A percentile compares a stretch with the other conserved stretches of the same genome.
phyloP scores from a whole-genome alignment of 495 filamentous ascomycete species.

The Pseudotulostoma volvatum region DNA sequence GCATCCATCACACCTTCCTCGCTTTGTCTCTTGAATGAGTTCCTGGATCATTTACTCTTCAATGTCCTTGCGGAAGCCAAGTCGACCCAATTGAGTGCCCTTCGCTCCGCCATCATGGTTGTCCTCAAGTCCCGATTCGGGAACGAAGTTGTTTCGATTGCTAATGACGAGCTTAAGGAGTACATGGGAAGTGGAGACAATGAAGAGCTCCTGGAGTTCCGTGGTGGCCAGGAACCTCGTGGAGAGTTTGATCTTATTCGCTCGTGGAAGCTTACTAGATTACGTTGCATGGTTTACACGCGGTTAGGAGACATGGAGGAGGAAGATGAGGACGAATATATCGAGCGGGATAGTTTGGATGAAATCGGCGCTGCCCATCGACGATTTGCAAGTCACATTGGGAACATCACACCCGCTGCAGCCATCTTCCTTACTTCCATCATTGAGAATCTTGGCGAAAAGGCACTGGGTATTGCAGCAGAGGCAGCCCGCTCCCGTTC shows the following conservation, averaged over 20 bases:
- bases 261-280: constrained; percentile 78
- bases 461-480: constrained; percentile 71
- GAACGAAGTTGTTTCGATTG: constrained; percentile 68
- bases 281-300: constrained; percentile 96
- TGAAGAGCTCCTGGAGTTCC: constrained; percentile 42
- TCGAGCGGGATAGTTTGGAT: constrained; percentile 51
- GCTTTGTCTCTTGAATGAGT: constrained; percentile 70
- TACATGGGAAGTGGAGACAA: constrained; percentile 65
- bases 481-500: constrained; percentile 70
- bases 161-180: constrained; percentile 80
- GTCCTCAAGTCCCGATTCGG: constrained; percentile 80
- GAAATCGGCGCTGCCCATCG: constrained; percentile 31
- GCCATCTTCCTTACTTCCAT: constrained; percentile 93
- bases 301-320: constrained; percentile 94
- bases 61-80: constrained; percentile 67
- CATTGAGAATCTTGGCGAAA: constrained; percentile 86
- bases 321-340: constrained; percentile 82
- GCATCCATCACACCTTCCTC: constrained; percentile 64
- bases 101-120: constrained; percentile 73
- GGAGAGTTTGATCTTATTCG: constrained; percentile 69
- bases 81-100: constrained; percentile 59
- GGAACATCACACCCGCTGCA: constrained; percentile 74
- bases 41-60: constrained; percentile 86
- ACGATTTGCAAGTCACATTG: constrained; percentile 39
- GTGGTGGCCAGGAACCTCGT: constrained; percentile 33